Evolutionary conservation across 768 basidiomycete species (phyloP), one percentile per base, ranked within the genome.

Genomic region (Rhizopogon salebrosus): DNA sequence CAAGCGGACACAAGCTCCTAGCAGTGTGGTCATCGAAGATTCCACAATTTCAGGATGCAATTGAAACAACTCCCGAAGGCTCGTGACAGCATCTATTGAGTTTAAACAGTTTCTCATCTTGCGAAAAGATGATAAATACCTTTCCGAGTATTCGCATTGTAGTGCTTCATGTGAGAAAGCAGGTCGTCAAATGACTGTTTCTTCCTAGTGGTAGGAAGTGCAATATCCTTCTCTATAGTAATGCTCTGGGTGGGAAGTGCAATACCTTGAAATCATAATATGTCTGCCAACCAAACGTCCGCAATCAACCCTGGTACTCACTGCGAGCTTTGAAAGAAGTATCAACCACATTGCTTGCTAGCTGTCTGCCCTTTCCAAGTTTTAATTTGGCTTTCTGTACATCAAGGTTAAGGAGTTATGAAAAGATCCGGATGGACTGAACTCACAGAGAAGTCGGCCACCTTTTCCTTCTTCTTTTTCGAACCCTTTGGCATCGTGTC

Each of bases 291-390:
- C 23, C 14, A 3, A 39, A 16, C 4, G 10, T 16, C 39, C 3
- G 31, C 18, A 31, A 18, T 27, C 10, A 52, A 39, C 7, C 48
- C 31, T n/a, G 41, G 36, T 45, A 75, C 89, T 61, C 63, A 97
- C 95, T 92, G 54, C 92, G 83, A 29, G 92, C 85, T 66, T 95
- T 93, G 80, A 95, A 98, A 1, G 95, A 94, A 1, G 95, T 98
- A 70, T 98, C 92, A 59, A 98, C 82, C 5, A 83, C 90, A 77
- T 98, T 98, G 41, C 72, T 77, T 9, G 93, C 77, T 9, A 74
- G 65, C 61, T 87, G 82, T 69, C 95, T 98, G 40, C 91, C 93
- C 67, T 95, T 99, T 34, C 95, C 95, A 46, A 99, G 88, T 70
- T 97, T 99, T 35, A 97, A 78, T 69, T 90, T 98, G 23, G 92